These are phyloP conservation scores for Hymenochaete sp. DNA, from an alignment of 1,284 basidiomycete genomes.

Conservation along the genomic window DNA sequence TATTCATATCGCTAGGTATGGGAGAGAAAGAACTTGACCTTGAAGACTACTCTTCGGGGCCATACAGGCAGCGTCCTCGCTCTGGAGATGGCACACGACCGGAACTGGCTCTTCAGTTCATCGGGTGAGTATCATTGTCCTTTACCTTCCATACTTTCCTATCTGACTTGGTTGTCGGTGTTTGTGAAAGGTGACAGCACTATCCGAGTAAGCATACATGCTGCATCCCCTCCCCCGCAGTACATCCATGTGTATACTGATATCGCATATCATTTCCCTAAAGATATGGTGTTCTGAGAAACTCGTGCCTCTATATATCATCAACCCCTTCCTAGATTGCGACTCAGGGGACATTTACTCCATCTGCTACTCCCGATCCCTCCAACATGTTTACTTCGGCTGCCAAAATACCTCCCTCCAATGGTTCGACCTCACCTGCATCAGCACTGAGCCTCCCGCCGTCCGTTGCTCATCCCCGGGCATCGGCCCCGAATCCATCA, in stretches of 20 bases:
- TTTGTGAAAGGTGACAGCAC: slow-evolving; percentile 66
- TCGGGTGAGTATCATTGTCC: slow-evolving; percentile 43
- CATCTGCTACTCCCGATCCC: slow-evolving; percentile 66
- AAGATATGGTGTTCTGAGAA: slow-evolving; percentile 81
- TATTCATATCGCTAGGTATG: slow-evolving; percentile 53
- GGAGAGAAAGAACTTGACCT: slow-evolving; percentile 62
- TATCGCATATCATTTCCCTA: slow-evolving; percentile 7
- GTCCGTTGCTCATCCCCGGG: not conserved
- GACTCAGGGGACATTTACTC: slow-evolving; percentile 88
- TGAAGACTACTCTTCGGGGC: slow-evolving; percentile 69
- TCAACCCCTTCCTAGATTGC: slow-evolving; percentile 79
- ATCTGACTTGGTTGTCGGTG: not conserved
- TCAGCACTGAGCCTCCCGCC: slow-evolving; percentile 10
- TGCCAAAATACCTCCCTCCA: slow-evolving; percentile 88
- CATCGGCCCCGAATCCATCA: slow-evolving; percentile 3
- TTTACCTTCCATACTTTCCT: slow-evolving; percentile 15
- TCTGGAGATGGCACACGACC: slow-evolving; percentile 68
- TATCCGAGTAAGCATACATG: slow-evolving; percentile 52
- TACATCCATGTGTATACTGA: not conserved
- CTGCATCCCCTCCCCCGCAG: too few species aligned
- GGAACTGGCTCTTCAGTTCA: slow-evolving; percentile 80
- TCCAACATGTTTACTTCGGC: slow-evolving; percentile 77
- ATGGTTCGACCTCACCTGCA: slow-evolving; percentile 62
- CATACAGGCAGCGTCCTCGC: slow-evolving; percentile 84
- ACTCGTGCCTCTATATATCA: slow-evolving; percentile 64